Percentiles rank a stretch among this genome's conserved stretches.
Conservation (phyloP, 306 rosid species). For the Prunus salicina region DNA sequence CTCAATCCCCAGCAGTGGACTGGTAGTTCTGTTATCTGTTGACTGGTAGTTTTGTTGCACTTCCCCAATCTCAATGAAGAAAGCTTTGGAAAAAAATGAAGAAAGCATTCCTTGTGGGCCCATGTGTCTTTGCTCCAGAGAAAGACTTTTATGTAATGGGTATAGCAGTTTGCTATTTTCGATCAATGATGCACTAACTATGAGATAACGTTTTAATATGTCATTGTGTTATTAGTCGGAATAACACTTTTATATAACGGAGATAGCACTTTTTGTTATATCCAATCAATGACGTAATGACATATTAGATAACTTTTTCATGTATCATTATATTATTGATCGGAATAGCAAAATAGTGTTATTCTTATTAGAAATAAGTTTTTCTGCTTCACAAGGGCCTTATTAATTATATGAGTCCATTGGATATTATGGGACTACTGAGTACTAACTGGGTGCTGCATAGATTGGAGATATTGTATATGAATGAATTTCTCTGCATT, state of each 20-base stretch:
- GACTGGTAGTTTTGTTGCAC: slow-evolving; percentile 43
- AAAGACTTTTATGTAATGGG: no score
- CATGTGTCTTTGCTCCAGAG: no score
- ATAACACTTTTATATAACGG: no score
- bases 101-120: background rate
- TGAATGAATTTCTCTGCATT: no score
- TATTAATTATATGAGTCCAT: background rate
- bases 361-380: no score
- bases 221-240: rapidly evolving
- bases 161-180: no score
- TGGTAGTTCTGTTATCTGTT: slow-evolving; percentile 40
- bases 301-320: no score
- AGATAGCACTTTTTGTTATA: rapidly evolving
- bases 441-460: background rate
- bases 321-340: rapidly evolving
- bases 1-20: slow-evolving; percentile 12
- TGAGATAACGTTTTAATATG: rapidly evolving
- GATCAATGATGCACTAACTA: rapidly evolving
- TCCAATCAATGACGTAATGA: rapidly evolving
- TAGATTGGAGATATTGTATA: no score
- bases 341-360: rapidly evolving
- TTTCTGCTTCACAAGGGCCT: no score
- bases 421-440: slow-evolving; percentile 16
- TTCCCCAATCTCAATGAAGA: background rate
- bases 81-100: background rate